Percentiles rank a stretch among this genome's conserved stretches.
These are phyloP conservation scores for Mortierella sp. DNA, from an alignment of 371 early-diverging fungal genomes.

Conservation along the genomic window DNA sequence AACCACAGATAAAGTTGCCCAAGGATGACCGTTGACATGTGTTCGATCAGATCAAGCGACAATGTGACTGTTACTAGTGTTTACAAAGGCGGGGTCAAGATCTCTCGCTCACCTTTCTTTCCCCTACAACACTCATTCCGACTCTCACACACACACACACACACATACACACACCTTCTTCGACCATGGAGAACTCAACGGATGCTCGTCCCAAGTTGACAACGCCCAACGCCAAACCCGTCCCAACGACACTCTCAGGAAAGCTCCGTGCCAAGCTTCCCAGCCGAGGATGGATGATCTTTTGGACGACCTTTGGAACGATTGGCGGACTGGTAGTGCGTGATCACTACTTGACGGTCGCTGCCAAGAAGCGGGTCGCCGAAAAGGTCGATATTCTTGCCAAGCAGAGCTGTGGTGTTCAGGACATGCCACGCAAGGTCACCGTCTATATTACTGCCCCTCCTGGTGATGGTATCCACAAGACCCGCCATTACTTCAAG, in stretches of 20 bases:
- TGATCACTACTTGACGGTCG: conserved; percentile 66
- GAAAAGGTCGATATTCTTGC: conserved; percentile 70
- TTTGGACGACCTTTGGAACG: conserved; percentile 62
- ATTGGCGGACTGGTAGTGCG: conserved; percentile 66
- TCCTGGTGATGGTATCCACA: conserved; percentile 77
- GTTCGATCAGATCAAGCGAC: not conserved
- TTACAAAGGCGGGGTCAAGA: conserved; percentile 4
- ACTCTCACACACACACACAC: not conserved
- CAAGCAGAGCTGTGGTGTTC: conserved; percentile 70
- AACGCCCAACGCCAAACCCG: conserved; percentile 18
- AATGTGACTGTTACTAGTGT: not conserved
- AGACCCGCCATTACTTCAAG: conserved; percentile 74
- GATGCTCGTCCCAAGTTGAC: conserved; percentile 10
- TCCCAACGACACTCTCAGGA: conserved; percentile 45
- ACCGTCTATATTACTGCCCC: conserved; percentile 74
- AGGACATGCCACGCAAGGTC: conserved; percentile 79
- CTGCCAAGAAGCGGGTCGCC: conserved; percentile 62
- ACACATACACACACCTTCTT: not conserved
- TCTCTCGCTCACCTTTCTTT: not conserved
- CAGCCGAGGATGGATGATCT: conserved; percentile 69
- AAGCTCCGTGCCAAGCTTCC: conserved; percentile 54
- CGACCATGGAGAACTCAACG: conserved; percentile 20
- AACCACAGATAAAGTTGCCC: not conserved
- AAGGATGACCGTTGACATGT: not conserved
- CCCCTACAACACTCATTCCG: not conserved